Evolutionary conservation across 2,329 filamentous ascomycete species (phyloP), one percentile per base, ranked within the genome.

Genomic region (Pseudohalonectria lignicola): DNA sequence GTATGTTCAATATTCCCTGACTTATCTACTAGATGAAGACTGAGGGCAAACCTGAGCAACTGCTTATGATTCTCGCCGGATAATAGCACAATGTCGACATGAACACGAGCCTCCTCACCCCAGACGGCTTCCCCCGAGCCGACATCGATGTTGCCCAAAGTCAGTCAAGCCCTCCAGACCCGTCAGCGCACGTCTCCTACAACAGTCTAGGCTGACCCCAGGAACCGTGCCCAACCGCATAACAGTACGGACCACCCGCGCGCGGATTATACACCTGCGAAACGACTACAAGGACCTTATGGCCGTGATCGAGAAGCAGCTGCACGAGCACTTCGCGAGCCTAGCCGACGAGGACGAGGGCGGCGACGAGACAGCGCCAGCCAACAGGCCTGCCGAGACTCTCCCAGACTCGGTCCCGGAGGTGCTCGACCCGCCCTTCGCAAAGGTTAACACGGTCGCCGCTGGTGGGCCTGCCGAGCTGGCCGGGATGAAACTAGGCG

Each of bases 111-210:
- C 74, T 98, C 29, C 76, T 86, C 18, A 95, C 90, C 12, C 75
- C 79, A 43, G 92, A 96, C 61, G 92, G 92, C 34, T 98, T 86
- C 56, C 92, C 92, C 23, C 76, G 92, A 54, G 81, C 85, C 50
- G 92, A 98, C 60, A 80, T 98, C 46, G 92, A 98, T 57, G 83
- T 98, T 45, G 82, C 92, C 19, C 90, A 95, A 63, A 92, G 86
- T 92, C 37, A 37, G 9, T 16, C 23, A 12, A n/a, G n/a, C n/a
- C n/a, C n/a, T n/a, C n/a, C n/a, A n/a, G n/a, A n/a, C n/a, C n/a
- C n/a, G n/a, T n/a, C n/a, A n/a, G n/a, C n/a, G n/a, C n/a, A n/a
- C n/a, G n/a, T n/a, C n/a, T n/a, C n/a, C n/a, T n/a, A n/a, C n/a
- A n/a, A n/a, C n/a, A n/a, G n/a, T n/a, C n/a, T n/a, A n/a, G n/a